Conservation (phyloP, 192 early-diverging fungal species). For the Backusella psychrophila region DNA sequence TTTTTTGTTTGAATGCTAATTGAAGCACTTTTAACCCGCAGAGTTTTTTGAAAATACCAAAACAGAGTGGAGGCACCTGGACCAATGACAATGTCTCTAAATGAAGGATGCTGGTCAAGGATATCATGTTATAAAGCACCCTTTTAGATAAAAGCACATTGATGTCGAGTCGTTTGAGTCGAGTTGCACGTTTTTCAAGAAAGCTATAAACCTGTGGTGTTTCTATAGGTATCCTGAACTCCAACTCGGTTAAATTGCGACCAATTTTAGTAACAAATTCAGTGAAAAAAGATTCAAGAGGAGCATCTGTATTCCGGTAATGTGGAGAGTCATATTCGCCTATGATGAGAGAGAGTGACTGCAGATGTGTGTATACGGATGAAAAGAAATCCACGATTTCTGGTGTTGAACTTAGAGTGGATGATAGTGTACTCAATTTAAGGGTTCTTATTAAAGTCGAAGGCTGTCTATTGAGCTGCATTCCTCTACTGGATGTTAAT, state of each 20-base stretch:
- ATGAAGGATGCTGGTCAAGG: background rate
- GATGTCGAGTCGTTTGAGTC: background rate
- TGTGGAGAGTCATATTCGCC: background rate
- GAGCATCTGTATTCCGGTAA: background rate
- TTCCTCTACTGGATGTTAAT: background rate
- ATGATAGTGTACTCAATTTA: background rate
- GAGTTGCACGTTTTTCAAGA: background rate
- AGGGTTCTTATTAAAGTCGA: background rate
- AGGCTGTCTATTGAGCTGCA: background rate
- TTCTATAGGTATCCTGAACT: background rate
- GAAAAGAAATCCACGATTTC: background rate
- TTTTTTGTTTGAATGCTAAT: background rate
- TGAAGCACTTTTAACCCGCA: background rate
- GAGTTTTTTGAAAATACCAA: background rate
- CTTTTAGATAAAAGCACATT: background rate
- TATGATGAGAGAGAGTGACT: background rate
- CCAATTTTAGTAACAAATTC: background rate
- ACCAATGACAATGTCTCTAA: background rate
- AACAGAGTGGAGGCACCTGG: background rate
- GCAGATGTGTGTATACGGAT: background rate
- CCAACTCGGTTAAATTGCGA: background rate
- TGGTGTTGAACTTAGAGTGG: background rate
- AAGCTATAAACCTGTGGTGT: background rate
- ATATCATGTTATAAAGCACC: background rate
- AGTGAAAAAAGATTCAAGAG: background rate